A percentile compares a stretch with the other conserved stretches of the same genome.
phyloP scores from a whole-genome alignment of 2,329 filamentous ascomycete species.

The Westerdykella aurantiaca region DNA sequence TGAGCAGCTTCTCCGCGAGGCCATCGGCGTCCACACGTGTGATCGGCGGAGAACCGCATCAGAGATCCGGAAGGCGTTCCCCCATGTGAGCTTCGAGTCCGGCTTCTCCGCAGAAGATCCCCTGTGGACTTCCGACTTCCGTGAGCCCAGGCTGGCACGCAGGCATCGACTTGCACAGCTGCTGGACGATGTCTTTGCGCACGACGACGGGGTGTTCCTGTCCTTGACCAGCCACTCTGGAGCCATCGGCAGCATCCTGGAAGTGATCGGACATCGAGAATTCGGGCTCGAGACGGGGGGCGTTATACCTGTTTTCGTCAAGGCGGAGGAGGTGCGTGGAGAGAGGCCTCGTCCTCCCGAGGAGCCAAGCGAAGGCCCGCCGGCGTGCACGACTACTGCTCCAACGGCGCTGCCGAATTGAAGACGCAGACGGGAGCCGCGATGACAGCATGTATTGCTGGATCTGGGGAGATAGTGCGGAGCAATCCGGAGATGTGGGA shows the following conservation, averaged over 20 bases:
- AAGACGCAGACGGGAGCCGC: neutral
- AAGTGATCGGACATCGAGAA: constrained; percentile 52
- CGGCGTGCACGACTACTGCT: constrained; percentile 20
- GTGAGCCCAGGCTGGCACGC: constrained; percentile 24
- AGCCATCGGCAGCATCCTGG: constrained; percentile 50
- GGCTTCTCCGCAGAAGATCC: constrained; percentile 55
- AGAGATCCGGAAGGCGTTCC: constrained; percentile 47
- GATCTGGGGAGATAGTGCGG: neutral
- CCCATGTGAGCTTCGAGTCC: constrained; percentile 51
- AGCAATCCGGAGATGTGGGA: no score
- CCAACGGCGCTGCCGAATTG: constrained; percentile 6
- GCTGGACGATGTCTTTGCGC: constrained; percentile 50
- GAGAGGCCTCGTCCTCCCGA: constrained; percentile 18
- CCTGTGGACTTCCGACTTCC: constrained; percentile 44
- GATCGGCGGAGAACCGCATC: constrained; percentile 54
- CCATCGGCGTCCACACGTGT: constrained; percentile 63
- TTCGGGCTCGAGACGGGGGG: constrained; percentile 61
- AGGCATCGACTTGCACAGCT: constrained; percentile 29
- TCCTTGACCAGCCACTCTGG: constrained; percentile 56
- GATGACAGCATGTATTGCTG: neutral
- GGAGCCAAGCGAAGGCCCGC: constrained; percentile 30
- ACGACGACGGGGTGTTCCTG: constrained; percentile 43
- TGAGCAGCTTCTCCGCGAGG: constrained; percentile 54
- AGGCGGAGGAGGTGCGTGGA: constrained; percentile 46
- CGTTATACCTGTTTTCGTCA: constrained; percentile 62